Conservation (phyloP, 176 grass and related monocot genomes). For the Oropetium thomaeum region DNA sequence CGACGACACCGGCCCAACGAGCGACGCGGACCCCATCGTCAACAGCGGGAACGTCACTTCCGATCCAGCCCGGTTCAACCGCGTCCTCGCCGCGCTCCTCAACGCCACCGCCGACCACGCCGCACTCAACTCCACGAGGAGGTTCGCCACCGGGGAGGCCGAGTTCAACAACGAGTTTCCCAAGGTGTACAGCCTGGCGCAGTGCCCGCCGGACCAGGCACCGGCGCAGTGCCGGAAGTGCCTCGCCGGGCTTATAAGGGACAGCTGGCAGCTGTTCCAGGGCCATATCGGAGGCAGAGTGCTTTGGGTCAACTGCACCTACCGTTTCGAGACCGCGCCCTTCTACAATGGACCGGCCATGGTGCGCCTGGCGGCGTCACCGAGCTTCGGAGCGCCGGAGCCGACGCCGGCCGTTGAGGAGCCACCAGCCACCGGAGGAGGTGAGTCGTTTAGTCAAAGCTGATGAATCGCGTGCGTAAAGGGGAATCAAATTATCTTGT, state of each 20-base stretch:
- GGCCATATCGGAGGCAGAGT: neutral
- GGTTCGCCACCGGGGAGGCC: slow-evolving; percentile 39
- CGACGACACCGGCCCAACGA: neutral
- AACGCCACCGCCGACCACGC: slow-evolving; percentile 31
- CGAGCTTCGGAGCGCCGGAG: neutral
- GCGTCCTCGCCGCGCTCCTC: slow-evolving; percentile 20
- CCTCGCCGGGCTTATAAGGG: neutral
- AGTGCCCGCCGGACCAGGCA: slow-evolving; percentile 60
- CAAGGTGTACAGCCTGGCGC: slow-evolving; percentile 44
- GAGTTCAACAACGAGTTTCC: slow-evolving; percentile 26
- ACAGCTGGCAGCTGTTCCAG: neutral
- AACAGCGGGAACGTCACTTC: neutral
- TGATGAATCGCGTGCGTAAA: neutral
- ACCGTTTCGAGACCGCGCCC: slow-evolving; percentile 21
- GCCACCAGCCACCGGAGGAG: neutral
- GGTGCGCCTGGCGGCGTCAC: neutral
- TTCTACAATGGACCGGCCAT: slow-evolving; percentile 26
- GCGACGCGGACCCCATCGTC: neutral
- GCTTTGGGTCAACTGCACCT: slow-evolving; percentile 41
- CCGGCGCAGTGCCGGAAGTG: slow-evolving; percentile 30
- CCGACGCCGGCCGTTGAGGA: neutral
- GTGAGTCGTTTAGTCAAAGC: slow-evolving; percentile 6
- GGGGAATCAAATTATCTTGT: neutral
- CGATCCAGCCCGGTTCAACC: neutral
- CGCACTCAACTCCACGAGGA: slow-evolving; percentile 28